Conservation (phyloP, 257 asterid species). For the Ophiorrhiza pumila region DNA sequence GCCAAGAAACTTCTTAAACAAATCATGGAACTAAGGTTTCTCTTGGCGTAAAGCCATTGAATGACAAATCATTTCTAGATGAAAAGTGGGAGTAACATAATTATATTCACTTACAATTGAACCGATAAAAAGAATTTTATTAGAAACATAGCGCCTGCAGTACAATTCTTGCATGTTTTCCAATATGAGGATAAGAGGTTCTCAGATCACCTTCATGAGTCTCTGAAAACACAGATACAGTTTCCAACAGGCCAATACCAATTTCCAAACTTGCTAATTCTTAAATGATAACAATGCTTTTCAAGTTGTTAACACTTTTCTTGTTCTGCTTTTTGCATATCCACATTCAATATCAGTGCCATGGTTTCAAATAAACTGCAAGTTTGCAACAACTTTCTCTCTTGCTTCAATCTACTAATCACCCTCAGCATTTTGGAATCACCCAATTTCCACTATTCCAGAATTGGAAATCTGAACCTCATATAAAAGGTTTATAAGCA, state of each 20-base stretch:
- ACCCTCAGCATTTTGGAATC: not conserved
- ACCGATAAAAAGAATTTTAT: not conserved
- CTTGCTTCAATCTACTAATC: not conserved
- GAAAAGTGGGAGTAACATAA: not conserved
- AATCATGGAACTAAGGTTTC: not conserved
- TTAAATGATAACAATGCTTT: not conserved
- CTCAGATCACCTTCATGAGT: not conserved
- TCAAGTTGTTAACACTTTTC: not conserved
- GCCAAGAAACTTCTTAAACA: not conserved
- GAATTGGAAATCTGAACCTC: not conserved
- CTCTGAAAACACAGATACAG: not conserved
- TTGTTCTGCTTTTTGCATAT: not conserved
- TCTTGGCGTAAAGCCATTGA: not conserved
- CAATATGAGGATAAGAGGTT: not conserved
- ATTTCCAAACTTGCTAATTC: not conserved
- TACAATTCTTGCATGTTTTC: not conserved
- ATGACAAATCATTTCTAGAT: not conserved
- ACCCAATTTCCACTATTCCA: not conserved
- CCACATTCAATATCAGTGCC: not conserved
- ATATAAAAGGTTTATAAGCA: not conserved
- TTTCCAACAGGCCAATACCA: not conserved
- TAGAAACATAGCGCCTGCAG: not conserved
- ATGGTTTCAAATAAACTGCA: constrained; percentile 2
- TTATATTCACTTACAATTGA: not conserved
- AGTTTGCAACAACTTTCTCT: not conserved